Conservation (phyloP, 75 land plant genomes). For the Gnetum montanum region DNA sequence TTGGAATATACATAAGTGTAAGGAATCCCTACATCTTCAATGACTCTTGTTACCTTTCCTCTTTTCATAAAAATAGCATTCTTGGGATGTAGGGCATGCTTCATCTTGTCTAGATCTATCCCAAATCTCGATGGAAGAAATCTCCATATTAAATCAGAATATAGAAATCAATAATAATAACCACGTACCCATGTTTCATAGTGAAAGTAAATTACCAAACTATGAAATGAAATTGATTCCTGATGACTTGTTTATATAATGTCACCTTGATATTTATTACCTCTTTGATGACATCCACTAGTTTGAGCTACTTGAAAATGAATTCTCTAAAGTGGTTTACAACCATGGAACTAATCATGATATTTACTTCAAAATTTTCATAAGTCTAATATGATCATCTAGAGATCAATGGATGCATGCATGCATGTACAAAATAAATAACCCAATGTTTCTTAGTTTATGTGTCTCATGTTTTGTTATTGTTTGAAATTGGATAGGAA, state of each 20-base stretch:
- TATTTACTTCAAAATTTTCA: conserved; percentile 44
- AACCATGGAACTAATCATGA: conserved; percentile 51
- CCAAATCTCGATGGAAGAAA: conserved; percentile 45
- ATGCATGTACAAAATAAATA: neutral
- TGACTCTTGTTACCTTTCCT: conserved; percentile 12
- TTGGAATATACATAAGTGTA: conserved; percentile 25
- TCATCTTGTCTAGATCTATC: conserved; percentile 16
- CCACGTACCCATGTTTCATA: too few relatives aligned
- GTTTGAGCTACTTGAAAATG: conserved; percentile 46
- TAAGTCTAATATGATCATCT: conserved; percentile 30
- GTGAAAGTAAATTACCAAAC: neutral
- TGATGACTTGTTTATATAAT: neutral
- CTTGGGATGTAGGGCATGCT: conserved; percentile 5
- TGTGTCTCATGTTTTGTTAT: neutral
- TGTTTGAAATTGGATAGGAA: too few relatives aligned
- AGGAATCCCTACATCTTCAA: conserved; percentile 33
- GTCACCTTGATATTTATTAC: conserved; percentile 61
- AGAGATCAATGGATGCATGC: conserved; percentile 23
- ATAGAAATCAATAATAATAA: too few relatives aligned
- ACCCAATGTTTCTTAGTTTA: neutral
- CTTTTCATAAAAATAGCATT: conserved; percentile 8
- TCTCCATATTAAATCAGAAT: too few relatives aligned
- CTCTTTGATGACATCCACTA: conserved; percentile 61
- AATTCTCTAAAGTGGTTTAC: conserved; percentile 32
- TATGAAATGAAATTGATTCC: neutral